These are phyloP conservation scores for bread wheat (Triticum aestivum) DNA, from an alignment of 176 grass and related monocot species.

Conservation along the genomic window DNA sequence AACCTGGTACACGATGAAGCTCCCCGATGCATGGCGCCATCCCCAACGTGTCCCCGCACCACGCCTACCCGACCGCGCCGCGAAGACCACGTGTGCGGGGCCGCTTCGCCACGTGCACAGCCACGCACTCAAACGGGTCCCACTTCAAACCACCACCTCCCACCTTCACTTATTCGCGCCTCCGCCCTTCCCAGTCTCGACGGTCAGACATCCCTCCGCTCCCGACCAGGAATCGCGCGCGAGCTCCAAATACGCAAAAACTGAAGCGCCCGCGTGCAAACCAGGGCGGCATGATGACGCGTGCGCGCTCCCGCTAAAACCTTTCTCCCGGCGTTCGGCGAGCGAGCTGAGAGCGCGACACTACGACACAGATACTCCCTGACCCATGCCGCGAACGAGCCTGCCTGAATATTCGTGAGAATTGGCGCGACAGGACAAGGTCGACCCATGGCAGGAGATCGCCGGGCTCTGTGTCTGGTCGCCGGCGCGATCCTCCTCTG, in stretches of 20 bases:
- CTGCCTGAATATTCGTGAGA: background rate
- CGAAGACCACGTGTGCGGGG: background rate
- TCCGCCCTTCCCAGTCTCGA: background rate
- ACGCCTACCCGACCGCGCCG: background rate
- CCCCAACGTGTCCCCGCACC: background rate
- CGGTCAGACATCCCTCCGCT: too few relatives aligned
- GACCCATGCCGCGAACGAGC: background rate
- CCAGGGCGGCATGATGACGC: background rate
- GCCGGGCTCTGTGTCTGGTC: background rate
- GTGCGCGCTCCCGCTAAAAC: background rate
- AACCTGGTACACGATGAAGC: background rate
- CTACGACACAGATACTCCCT: too few relatives aligned
- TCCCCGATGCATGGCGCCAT: background rate
- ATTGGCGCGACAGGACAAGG: background rate
- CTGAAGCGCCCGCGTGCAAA: background rate
- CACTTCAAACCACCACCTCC: background rate
- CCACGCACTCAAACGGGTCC: background rate
- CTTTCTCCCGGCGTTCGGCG: too few relatives aligned
- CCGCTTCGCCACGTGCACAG: slow-evolving; percentile 1
- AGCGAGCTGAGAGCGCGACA: too few relatives aligned
- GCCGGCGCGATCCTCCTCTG: slow-evolving; percentile 16
- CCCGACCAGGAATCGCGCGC: too few relatives aligned
- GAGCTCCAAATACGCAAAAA: background rate
- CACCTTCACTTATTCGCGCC: background rate
- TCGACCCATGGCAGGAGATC: background rate